Evolutionary conservation across 805 yeast species (phyloP), one percentile per base, ranked within the genome.

Genomic region (Zygosaccharomyces rouxii): DNA sequence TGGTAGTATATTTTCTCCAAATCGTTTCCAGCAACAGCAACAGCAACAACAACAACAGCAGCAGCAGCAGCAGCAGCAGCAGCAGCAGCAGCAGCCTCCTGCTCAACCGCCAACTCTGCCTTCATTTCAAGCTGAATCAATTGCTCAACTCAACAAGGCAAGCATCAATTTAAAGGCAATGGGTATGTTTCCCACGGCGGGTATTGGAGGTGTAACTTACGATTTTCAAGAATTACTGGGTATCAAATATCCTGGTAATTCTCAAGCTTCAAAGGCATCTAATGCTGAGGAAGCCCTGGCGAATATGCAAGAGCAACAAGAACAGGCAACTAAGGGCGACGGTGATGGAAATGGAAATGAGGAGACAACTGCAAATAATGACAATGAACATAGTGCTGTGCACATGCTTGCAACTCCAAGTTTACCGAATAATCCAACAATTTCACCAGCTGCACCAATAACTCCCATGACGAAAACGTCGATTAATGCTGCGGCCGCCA

Each of bases 201-300:
- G 64, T n/a, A 60, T 62, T 16, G 64, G 66, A 22, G 64, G 64
- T 42, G 62, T 60, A 3, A 59, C 63, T 2, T 60, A 62, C 48
- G 63, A 63, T 41, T 53, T 62, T 21, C 64, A 62, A 47, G 68
- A 63, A 26, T 25, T 60, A 11, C 39, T 61, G 26, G 58, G 58
- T 16, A 44, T 51, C 26, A 55, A 59, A 16, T 51, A 52, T 42
- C 57, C 38, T 42, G 55, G 52, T 26, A 54, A 44, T 51, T 55
- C 51, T 49, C 54, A 49, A 35, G 55, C 58, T n/a, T 53, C 58
- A n/a, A 62, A 55, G 48, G 59, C 54, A 23, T 55, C 52, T 42
- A 50, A 57, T 31, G 65, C 66, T 6, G 64, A 59, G 39, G 66
- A 64, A 47, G 63, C 65, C 0, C 46, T 64, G 39, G 63, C 69